Percentiles rank a stretch among this genome's conserved stretches.
phyloP scores from a whole-genome alignment of 352 stramenopile species.

The Achlya hypogyna region DNA sequence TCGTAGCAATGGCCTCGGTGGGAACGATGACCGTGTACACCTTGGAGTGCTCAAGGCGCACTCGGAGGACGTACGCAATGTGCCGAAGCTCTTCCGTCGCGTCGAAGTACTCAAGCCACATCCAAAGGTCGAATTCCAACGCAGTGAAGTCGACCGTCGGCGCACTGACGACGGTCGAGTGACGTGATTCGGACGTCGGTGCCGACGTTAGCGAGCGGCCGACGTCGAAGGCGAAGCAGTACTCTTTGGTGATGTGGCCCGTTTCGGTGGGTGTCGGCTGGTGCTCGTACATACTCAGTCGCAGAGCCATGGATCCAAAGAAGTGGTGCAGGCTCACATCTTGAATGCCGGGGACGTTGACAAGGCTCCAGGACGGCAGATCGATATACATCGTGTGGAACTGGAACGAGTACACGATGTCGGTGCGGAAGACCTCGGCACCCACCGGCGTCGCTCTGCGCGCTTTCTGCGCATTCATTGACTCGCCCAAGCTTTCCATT shows the following conservation, averaged over 20 bases:
- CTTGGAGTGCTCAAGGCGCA: constrained; percentile 25
- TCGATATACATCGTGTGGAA: constrained; percentile 42
- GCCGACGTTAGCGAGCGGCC: not conserved
- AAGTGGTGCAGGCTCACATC: constrained; percentile 37
- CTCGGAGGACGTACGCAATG: constrained; percentile 53
- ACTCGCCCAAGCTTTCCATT: constrained; percentile 31
- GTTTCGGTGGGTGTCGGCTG: constrained; percentile 20
- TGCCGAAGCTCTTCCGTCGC: constrained; percentile 42
- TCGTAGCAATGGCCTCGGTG: constrained; percentile 27
- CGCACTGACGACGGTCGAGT: not conserved
- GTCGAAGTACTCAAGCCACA: constrained; percentile 69
- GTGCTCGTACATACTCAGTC: constrained; percentile 36
- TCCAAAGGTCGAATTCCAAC: constrained; percentile 43
- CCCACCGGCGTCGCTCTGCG: constrained; percentile 22
- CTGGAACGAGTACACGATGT: constrained; percentile 50
- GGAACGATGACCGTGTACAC: not conserved
- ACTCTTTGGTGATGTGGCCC: constrained; percentile 12
- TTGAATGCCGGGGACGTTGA: constrained; percentile 31
- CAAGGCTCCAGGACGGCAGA: constrained; percentile 38
- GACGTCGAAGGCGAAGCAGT: constrained; percentile 15
- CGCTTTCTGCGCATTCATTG: constrained; percentile 21
- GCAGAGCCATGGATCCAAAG: constrained; percentile 29
- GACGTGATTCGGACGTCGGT: not conserved
- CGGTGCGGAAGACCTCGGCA: constrained; percentile 26
- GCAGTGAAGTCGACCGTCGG: not conserved